phyloP scores from a whole-genome alignment of 1,284 basidiomycete species.

The Cerioporus squamosus region DNA sequence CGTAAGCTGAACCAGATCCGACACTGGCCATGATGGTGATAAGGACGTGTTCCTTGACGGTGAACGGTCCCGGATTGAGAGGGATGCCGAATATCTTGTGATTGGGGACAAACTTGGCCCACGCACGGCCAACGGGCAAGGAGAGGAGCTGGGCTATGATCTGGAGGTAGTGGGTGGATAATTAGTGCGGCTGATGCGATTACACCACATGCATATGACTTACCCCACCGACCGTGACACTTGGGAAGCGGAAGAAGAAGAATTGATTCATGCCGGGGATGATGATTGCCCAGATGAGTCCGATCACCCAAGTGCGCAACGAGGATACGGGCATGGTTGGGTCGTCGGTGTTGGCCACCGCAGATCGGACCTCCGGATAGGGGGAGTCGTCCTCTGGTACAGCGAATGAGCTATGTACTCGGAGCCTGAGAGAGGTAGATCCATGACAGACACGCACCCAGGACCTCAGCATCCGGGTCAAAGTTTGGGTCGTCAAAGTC shows the following conservation, averaged over 20 bases:
- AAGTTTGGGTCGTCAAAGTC: slow-evolving; percentile 63
- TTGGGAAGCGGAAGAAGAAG: slow-evolving; percentile 47
- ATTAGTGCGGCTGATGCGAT: slow-evolving; percentile 5
- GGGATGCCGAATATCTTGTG: slow-evolving; percentile 41
- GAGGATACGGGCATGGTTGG: slow-evolving; percentile 62
- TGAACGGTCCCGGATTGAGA: slow-evolving; percentile 75
- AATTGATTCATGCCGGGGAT: slow-evolving; percentile 50
- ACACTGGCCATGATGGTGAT: slow-evolving; percentile 82
- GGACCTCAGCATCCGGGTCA: slow-evolving; percentile 35
- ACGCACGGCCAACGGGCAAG: slow-evolving; percentile 67
- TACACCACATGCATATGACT: background rate
- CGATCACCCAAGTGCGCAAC: slow-evolving; percentile 61
- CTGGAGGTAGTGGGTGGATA: slow-evolving; percentile 27
- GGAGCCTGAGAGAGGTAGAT: background rate
- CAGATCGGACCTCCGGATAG: slow-evolving; percentile 68
- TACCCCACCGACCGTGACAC: slow-evolving; percentile 34
- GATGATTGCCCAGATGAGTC: slow-evolving; percentile 49
- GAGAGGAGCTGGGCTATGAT: slow-evolving; percentile 67
- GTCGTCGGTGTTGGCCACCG: slow-evolving; percentile 69
- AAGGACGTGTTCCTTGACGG: slow-evolving; percentile 73
- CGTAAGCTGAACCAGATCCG: slow-evolving; percentile 64
- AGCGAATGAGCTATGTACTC: background rate
- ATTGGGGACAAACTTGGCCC: slow-evolving; percentile 61
- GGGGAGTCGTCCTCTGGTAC: slow-evolving; percentile 54
- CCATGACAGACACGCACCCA: slow-evolving; percentile 19